Conservation (phyloP, 164 flowering plant genomes). For the Cinnamomum micranthum region DNA sequence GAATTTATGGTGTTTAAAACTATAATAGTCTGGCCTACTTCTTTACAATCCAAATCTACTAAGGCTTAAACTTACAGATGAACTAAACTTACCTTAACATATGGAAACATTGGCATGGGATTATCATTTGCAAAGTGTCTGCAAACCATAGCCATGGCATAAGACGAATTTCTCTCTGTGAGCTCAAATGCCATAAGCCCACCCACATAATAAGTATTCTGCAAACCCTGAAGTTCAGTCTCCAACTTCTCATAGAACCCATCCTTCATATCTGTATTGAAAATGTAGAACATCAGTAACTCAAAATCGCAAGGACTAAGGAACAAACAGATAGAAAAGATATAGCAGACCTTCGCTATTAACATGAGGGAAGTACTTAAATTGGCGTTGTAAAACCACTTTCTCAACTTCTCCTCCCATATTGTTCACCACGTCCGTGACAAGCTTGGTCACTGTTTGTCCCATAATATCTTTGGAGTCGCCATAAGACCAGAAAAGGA, state of each 20-base stretch:
- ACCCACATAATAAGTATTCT: slow-evolving; percentile 67
- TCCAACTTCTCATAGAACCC: slow-evolving; percentile 71
- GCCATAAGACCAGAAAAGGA: slow-evolving; percentile 84
- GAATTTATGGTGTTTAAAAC: neutral
- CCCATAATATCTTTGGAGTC: slow-evolving; percentile 52
- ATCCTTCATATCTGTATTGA: slow-evolving; percentile 57
- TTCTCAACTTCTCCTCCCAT: slow-evolving; percentile 61
- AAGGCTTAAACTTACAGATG: neutral
- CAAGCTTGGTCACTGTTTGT: slow-evolving; percentile 41
- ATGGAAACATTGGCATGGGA: slow-evolving; percentile 46
- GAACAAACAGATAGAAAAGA: neutral
- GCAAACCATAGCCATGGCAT: slow-evolving; percentile 56
- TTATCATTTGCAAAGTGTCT: slow-evolving; percentile 61
- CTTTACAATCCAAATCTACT: neutral
- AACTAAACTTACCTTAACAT: slow-evolving; percentile 50
- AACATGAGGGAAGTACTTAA: slow-evolving; percentile 79
- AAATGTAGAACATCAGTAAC: slow-evolving; percentile 8
- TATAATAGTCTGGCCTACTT: neutral
- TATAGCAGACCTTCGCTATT: slow-evolving; percentile 52
- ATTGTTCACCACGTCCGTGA: slow-evolving; percentile 35
- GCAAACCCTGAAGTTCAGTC: slow-evolving; percentile 58
- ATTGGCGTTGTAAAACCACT: slow-evolving; percentile 56
- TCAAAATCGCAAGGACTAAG: neutral
- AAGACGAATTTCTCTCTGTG: slow-evolving; percentile 77
- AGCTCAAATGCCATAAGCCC: slow-evolving; percentile 87